These are phyloP conservation scores for Leucocoprinus sp. DNA, from an alignment of 768 basidiomycete genomes.

Conservation along the genomic window DNA sequence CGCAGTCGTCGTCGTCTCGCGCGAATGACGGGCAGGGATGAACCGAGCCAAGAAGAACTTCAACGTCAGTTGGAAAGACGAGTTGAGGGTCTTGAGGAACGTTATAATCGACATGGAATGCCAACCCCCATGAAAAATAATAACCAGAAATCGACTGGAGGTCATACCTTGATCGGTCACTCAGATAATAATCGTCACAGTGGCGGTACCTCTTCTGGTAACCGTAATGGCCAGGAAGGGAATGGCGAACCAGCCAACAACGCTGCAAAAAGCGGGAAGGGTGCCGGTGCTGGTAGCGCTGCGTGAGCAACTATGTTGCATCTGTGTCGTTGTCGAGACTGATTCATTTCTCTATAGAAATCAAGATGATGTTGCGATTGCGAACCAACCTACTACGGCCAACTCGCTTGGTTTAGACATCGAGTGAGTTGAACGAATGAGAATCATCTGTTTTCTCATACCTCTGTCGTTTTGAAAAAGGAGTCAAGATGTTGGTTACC, in stretches of 20 bases:
- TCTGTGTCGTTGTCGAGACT: no score
- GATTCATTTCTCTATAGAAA: neutral
- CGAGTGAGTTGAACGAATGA: slow-evolving; percentile 46
- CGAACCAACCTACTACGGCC: slow-evolving; percentile 13
- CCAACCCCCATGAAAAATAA: slow-evolving; percentile 13
- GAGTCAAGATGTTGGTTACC: slow-evolving; percentile 3
- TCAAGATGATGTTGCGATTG: slow-evolving; percentile 10
- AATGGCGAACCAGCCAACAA: neutral
- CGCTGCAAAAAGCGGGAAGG: neutral
- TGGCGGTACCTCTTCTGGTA: neutral
- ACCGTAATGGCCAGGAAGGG: slow-evolving; percentile 1
- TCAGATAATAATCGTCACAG: no score
- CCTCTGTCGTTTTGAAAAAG: neutral
- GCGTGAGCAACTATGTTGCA: no score
- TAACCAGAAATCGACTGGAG: slow-evolving; percentile 19
- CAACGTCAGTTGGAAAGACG: slow-evolving; percentile 30
- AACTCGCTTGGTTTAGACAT: slow-evolving; percentile 49
- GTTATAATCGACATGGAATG: slow-evolving; percentile 19
- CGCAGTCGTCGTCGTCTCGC: slow-evolving; percentile 45
- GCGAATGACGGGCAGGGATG: slow-evolving; percentile 43
- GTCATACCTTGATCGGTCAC: no score
- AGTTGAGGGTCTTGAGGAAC: slow-evolving; percentile 23
- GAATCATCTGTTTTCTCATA: slow-evolving; percentile 21
- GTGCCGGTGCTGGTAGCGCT: neutral
- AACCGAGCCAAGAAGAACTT: slow-evolving; percentile 30